phyloP scores from a whole-genome alignment of 306 rosid genomes.

The Luffa acutangula region DNA sequence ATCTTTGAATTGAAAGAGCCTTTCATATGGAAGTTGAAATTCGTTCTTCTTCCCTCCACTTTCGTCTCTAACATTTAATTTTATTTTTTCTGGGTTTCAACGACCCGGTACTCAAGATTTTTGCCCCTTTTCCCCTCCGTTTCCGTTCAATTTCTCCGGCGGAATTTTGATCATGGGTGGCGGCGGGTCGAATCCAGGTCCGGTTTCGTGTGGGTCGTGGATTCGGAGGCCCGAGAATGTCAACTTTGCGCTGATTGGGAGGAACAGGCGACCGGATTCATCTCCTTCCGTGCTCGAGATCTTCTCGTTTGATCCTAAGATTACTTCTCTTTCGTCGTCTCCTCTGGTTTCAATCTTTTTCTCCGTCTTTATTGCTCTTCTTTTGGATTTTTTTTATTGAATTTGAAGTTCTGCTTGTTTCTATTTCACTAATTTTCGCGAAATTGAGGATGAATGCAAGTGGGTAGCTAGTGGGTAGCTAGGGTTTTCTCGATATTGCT shows the following conservation, averaged over 20 bases:
- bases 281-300: slow-evolving; percentile 56
- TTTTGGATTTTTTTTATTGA: background rate
- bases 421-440: background rate
- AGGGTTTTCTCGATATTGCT: background rate
- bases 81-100: background rate
- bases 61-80: background rate
- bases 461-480: background rate
- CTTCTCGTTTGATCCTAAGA: slow-evolving; percentile 63
- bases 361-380: background rate
- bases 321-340: slow-evolving; percentile 47
- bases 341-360: slow-evolving; percentile 47
- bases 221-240: slow-evolving; percentile 79
- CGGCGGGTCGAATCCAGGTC: slow-evolving; percentile 53
- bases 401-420: background rate
- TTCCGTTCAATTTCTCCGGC: background rate
- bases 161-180: slow-evolving; percentile 25
- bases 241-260: slow-evolving; percentile 45
- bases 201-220: slow-evolving; percentile 79
- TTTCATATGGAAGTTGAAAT: background rate
- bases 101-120: background rate
- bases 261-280: slow-evolving; percentile 41
- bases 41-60: background rate
- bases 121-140: background rate
- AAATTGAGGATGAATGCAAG: background rate
- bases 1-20: no score